Conservation (phyloP, 805 yeast species). For the Henningerozyma blattae region DNA sequence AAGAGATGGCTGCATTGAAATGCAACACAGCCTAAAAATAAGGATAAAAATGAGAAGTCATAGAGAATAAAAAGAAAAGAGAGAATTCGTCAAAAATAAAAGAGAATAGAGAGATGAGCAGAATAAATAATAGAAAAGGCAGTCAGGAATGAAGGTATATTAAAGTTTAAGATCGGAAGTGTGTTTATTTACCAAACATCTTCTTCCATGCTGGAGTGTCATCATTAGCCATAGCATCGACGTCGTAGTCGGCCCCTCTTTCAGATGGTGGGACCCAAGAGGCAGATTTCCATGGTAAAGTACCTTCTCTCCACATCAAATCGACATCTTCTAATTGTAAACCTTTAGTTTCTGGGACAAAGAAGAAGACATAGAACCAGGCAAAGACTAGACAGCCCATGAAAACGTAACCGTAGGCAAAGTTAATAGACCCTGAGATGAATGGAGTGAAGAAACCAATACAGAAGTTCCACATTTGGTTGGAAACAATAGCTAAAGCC, state of each 20-base stretch:
- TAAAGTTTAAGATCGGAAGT: too few species aligned
- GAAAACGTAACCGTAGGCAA: constrained; percentile 53
- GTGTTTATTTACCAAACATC: constrained; percentile 2
- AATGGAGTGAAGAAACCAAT: constrained; percentile 62
- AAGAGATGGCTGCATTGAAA: too few species aligned
- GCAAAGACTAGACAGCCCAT: constrained; percentile 43
- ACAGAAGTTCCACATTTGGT: constrained; percentile 55
- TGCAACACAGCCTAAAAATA: too few species aligned
- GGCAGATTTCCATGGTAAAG: constrained; percentile 30
- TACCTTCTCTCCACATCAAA: constrained; percentile 33
- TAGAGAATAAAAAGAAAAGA: too few species aligned
- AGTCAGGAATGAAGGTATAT: too few species aligned
- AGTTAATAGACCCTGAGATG: constrained; percentile 49
- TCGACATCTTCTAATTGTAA: constrained; percentile 71
- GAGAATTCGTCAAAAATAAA: too few species aligned
- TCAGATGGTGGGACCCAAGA: constrained; percentile 35
- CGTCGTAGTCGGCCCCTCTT: constrained; percentile 10
- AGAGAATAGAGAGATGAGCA: too few species aligned
- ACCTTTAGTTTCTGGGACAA: constrained; percentile 67
- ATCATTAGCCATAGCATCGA: constrained; percentile 6
- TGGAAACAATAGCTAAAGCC: constrained; percentile 49
- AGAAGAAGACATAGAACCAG: constrained; percentile 55
- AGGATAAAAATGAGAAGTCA: too few species aligned
- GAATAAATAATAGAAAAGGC: too few species aligned
- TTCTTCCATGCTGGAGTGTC: constrained; percentile 9